Evolutionary conservation across 768 basidiomycete species (phyloP), one percentile per base, ranked within the genome.

Genomic region (Tulasnella sp.): DNA sequence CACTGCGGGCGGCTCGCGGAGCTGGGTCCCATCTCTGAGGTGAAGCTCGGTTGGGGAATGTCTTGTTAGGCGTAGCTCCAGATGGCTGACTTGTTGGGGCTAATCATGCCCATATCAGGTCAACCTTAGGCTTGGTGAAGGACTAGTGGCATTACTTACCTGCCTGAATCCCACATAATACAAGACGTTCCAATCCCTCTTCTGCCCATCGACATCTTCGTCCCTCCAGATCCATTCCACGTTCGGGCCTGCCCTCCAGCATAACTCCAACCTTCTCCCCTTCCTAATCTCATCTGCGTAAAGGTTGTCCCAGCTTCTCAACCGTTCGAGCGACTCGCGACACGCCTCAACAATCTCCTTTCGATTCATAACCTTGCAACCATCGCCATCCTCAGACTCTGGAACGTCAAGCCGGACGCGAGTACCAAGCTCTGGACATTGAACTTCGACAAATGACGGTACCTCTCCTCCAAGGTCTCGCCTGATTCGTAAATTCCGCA

Each of bases 211-310:
- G 0, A 91, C 84, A 79, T 92, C 91, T 34, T 87, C 84, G n/a
- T 89, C 86, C 45, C 90, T 85, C 87, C 91, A 91, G 36, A 96
- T 85, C 96, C 96, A 98, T 80, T 98, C 96, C 68, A 98, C 81
- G 77, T 88, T 87, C 2, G 89, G 89, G 29, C 86, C 89, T 37
- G 86, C 81, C 49, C 92, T 86, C 96, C 96, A 98, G 58, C 90
- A 92, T 49, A 97, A 85, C 81, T 90, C 87, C 45, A 96, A 83
- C 9, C 83, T 83, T 72, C 87, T 87, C 29, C 93, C 93, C 67
- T 86, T 82, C 68, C 80, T 82, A 3, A 90, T 79, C 42, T 88
- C 85, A 34, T 84, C 83, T 78, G 89, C 87, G 37, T 93, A 83
- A 29, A 93, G 79, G 54, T 84, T 83, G 52, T 89, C 85, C 87